Evolutionary conservation across 1,284 basidiomycete species (phyloP), one percentile per base, ranked within the genome.

Genomic region (Heterobasidion occidentale): DNA sequence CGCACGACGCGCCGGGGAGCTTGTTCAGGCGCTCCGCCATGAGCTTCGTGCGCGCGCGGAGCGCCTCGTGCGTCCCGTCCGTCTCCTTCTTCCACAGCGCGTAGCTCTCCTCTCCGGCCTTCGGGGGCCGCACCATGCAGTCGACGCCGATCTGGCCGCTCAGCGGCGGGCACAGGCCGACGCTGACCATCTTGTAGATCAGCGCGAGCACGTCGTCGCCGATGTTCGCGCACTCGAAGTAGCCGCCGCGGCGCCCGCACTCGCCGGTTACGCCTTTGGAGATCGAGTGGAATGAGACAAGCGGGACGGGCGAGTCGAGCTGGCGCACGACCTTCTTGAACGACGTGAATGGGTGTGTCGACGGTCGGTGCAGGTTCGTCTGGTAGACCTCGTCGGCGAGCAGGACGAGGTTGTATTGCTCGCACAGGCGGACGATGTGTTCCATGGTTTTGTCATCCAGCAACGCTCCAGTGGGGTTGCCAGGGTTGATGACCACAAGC

Each of bases 351-450:
- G 90, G 83, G 68, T 88, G 83, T 1, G 75, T 74, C 7, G 72
- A 66, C 46, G 74, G 76, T 54, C 80, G 76, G 74, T 95, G 95
- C 51, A 97, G 81, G 76, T 98, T 98, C 64, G 77, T 77, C 71
- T 98, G 94, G 77, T 98, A 97, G 9, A 98, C 94, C 70, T 98
- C 94, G 70, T 98, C 94, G 0, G 94, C 94, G 61, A 97, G 81
- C 49, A 98, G 81, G 15, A 96, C 85, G 57, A 98, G 83, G n/a
- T 77, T 76, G 71, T 97, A 78, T 63, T 89, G 78, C 69, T 94
- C 90, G 73, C 93, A 95, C 15, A 97, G 73, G 50, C 81, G 73
- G 19, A 96, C 83, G 61, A 98, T 81, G 53, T 79, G 74, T 59
- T 80, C 75, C 77, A 94, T 91, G 20, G 88, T 90, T 51, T 72